A percentile compares a stretch with the other conserved stretches of the same genome.
These are phyloP conservation scores for Nidularia sp. DNA, from an alignment of 768 basidiomycete genomes.

Conservation along the genomic window DNA sequence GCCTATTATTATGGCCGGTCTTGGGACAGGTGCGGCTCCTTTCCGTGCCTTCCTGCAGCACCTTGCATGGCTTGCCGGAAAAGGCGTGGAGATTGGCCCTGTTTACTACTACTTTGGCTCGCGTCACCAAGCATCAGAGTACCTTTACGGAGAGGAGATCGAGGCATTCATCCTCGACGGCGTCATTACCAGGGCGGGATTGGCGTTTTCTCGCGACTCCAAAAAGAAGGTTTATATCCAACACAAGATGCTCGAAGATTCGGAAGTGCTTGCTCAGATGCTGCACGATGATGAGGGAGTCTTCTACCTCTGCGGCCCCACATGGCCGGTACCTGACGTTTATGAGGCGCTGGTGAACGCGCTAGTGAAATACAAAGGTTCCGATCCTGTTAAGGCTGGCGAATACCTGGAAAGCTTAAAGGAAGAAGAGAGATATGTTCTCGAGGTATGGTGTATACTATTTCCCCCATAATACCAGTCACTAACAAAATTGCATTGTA, in stretches of 20 bases:
- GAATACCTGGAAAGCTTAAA: constrained; percentile 85
- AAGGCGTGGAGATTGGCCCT: constrained; percentile 82
- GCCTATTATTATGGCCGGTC: constrained; percentile 97
- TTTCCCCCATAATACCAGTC: not conserved
- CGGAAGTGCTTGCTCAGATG: constrained; percentile 69
- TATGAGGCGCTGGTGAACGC: constrained; percentile 88
- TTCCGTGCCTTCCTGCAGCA: constrained; percentile 99
- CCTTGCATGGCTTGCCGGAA: constrained; percentile 75
- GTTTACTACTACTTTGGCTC: constrained; percentile 99
- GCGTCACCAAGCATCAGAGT: constrained; percentile 92
- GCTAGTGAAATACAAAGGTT: constrained; percentile 66
- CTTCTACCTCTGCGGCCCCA: constrained; percentile 97
- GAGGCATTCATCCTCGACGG: constrained; percentile 88
- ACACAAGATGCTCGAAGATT: constrained; percentile 95
- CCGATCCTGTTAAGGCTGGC: constrained; percentile 63
- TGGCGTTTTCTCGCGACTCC: constrained; percentile 95
- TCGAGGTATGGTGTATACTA: constrained; percentile 60
- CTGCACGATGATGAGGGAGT: constrained; percentile 70
- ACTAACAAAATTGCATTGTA: too few relatives aligned
- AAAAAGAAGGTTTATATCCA: constrained; percentile 96
- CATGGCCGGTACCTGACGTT: constrained; percentile 99
- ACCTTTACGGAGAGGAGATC: constrained; percentile 94
- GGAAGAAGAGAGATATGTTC: constrained; percentile 95
- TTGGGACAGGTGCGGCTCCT: constrained; percentile 97
- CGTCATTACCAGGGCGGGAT: constrained; percentile 83